phyloP scores from a whole-genome alignment of 345 rosid genomes.

The Excoecaria cochinchinensis region DNA sequence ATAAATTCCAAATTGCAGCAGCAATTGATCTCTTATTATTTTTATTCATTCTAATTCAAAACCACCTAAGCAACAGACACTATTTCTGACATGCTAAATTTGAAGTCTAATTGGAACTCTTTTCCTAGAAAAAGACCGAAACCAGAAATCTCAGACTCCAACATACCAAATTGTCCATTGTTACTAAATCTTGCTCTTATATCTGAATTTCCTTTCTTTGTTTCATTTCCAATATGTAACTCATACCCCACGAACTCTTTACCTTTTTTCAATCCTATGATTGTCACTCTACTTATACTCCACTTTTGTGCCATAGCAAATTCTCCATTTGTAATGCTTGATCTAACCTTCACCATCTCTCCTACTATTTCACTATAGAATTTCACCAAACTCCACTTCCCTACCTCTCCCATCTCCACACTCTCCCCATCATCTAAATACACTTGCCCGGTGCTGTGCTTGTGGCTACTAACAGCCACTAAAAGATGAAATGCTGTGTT shows the following conservation, averaged over 20 bases:
- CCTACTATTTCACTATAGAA: conserved; percentile 32
- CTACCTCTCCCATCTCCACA: conserved; percentile 53
- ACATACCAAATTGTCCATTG: conserved; percentile 24
- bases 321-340: conserved; percentile 46
- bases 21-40: too few species aligned
- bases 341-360: conserved; percentile 28
- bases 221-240: conserved; percentile 15
- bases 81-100: conserved; percentile 1
- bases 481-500: conserved; percentile 48
- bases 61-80: not conserved
- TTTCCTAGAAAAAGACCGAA: not conserved
- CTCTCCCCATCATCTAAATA: conserved; percentile 68
- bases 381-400: conserved; percentile 55
- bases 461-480: conserved; percentile 41
- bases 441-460: conserved; percentile 48
- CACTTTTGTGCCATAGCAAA: conserved; percentile 49
- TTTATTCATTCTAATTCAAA: too few species aligned
- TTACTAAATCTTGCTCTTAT: conserved; percentile 17
- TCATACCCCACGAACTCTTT: conserved; percentile 26
- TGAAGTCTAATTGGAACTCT: conserved; percentile 42
- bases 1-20: too few species aligned
- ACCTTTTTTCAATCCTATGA: conserved; percentile 44
- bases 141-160: conserved; percentile 22
- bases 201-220: conserved; percentile 10
- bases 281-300: conserved; percentile 48